Conservation (phyloP, 2,329 filamentous ascomycete species). For the Thermoascus crustaceus region DNA sequence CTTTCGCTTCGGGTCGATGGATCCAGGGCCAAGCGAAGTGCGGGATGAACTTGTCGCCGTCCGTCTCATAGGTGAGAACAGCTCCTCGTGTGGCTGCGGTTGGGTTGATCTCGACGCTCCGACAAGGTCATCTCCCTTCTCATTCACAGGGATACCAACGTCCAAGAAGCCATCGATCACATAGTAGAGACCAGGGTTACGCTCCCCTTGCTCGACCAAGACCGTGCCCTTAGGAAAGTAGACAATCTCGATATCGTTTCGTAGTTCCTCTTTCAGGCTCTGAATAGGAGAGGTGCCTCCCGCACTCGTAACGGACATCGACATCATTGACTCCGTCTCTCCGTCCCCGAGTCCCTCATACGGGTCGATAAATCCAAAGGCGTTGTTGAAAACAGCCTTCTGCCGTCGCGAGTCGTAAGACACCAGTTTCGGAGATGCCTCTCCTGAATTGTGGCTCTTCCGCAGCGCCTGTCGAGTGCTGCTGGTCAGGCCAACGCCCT, state of each 20-base stretch:
- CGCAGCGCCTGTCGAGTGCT: slow-evolving; percentile 57
- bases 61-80: slow-evolving; percentile 39
- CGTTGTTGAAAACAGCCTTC: slow-evolving; percentile 73
- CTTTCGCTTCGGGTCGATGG: slow-evolving; percentile 27
- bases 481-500: slow-evolving; percentile 70
- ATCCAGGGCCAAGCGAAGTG: slow-evolving; percentile 16
- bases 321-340: slow-evolving; percentile 76
- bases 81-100: slow-evolving; percentile 25
- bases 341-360: slow-evolving; percentile 66
- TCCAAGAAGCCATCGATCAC: slow-evolving; percentile 96
- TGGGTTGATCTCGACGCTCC: slow-evolving; percentile 23
- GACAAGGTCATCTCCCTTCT: slow-evolving; percentile 42
- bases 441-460: slow-evolving; percentile 61
- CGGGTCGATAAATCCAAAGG: slow-evolving; percentile 83
- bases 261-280: slow-evolving; percentile 66
- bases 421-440: slow-evolving; percentile 74
- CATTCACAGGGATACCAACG: slow-evolving; percentile 71
- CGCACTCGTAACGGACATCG: slow-evolving; percentile 56
- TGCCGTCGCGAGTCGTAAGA: slow-evolving; percentile 76
- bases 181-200: slow-evolving; percentile 95
- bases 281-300: slow-evolving; percentile 57
- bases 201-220: slow-evolving; percentile 89
- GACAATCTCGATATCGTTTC: slow-evolving; percentile 90
- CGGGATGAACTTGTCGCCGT: slow-evolving; percentile 38
- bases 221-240: slow-evolving; percentile 94